A percentile compares a stretch with the other conserved stretches of the same genome.
Evolutionary conservation across 768 basidiomycete genomes (phyloP).

Genomic region (Peribolospora baueri): DNA sequence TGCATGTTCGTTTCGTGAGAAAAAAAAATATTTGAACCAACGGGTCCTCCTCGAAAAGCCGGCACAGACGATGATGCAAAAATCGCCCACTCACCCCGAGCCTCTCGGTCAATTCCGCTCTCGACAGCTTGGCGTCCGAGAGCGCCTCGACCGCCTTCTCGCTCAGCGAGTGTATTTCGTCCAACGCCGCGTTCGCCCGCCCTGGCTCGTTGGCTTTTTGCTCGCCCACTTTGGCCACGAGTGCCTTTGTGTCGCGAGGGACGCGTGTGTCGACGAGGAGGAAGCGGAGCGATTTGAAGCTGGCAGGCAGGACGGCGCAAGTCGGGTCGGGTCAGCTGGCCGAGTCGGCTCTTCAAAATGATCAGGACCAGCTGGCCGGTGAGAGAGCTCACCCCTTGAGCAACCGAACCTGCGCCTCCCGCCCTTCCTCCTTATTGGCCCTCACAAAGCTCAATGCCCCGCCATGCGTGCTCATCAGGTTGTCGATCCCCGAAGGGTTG

Average conservation of each 20-base stretch:
- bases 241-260: slow-evolving; percentile 74
- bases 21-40: neutral
- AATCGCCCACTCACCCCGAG: slow-evolving; percentile 35
- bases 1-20: slow-evolving; percentile 17
- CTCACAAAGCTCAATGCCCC: slow-evolving; percentile 78
- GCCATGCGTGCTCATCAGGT: slow-evolving; percentile 75
- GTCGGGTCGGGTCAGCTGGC: neutral
- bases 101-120: slow-evolving; percentile 36
- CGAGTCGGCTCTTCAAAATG: neutral
- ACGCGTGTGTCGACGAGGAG: slow-evolving; percentile 80
- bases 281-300: slow-evolving; percentile 76
- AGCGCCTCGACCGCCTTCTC: slow-evolving; percentile 55
- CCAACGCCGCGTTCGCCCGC: slow-evolving; percentile 47
- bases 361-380: neutral
- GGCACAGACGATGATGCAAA: neutral
- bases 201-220: slow-evolving; percentile 46
- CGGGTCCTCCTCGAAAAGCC: neutral
- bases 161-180: slow-evolving; percentile 59
- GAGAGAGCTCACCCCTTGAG: slow-evolving; percentile 46
- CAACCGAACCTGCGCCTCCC: slow-evolving; percentile 28
- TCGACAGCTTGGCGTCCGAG: slow-evolving; percentile 45
- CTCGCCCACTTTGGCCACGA: slow-evolving; percentile 74
- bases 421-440: slow-evolving; percentile 27
- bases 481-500: slow-evolving; percentile 91
- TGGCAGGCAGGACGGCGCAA: slow-evolving; percentile 16